Conservation (phyloP, 1,284 basidiomycete species). For the Ustilago shanxiensis region DNA sequence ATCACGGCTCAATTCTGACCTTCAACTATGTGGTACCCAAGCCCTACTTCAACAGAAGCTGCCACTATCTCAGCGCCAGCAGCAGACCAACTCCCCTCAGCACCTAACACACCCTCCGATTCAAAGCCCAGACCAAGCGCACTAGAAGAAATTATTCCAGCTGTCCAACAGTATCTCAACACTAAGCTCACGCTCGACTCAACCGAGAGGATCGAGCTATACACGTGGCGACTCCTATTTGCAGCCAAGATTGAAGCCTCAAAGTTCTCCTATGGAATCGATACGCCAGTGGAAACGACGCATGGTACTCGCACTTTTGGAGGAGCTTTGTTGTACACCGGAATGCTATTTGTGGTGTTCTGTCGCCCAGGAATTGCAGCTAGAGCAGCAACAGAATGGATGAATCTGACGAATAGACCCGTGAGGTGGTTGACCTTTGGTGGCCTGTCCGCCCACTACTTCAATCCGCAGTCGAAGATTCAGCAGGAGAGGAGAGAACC, state of each 20-base stretch:
- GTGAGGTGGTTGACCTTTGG: slow-evolving; percentile 8
- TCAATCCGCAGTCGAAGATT: slow-evolving; percentile 13
- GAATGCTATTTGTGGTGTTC: slow-evolving; percentile 9
- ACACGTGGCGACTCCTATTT: background rate
- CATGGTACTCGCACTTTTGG: slow-evolving; percentile 17
- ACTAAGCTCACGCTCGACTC: background rate
- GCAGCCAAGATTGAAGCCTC: background rate
- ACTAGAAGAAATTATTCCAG: too few relatives aligned
- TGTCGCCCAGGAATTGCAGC: slow-evolving; percentile 7
- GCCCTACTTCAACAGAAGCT: too few relatives aligned
- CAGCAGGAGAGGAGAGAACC: slow-evolving; percentile 5
- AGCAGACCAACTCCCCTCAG: too few relatives aligned
- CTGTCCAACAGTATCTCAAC: background rate
- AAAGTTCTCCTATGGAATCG: background rate
- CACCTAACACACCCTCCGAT: too few relatives aligned
- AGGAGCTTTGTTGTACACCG: slow-evolving; percentile 8
- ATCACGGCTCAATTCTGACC: too few relatives aligned
- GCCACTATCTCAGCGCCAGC: too few relatives aligned
- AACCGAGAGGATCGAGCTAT: background rate
- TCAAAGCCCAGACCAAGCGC: too few relatives aligned
- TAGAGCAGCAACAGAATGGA: slow-evolving; percentile 5
- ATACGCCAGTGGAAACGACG: slow-evolving; percentile 9
- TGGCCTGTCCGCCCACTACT: slow-evolving; percentile 3
- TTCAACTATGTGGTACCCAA: too few relatives aligned
- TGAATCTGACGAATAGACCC: background rate